phyloP scores from a whole-genome alignment of 345 rosid genomes.

The Abelmoschus esculentus region DNA sequence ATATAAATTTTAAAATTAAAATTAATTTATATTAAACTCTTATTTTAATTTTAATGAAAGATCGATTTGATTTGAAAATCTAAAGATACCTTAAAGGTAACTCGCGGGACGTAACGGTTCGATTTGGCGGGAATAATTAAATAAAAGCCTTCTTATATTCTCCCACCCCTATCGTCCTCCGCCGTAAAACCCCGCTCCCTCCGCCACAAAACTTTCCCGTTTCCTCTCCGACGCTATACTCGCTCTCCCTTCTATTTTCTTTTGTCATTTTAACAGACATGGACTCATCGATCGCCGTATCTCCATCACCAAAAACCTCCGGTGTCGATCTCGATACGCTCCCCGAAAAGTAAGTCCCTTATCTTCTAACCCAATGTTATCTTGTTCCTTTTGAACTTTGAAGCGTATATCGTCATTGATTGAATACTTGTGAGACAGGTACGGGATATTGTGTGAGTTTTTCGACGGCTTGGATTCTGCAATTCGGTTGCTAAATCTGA shows the following conservation, averaged over 20 bases:
- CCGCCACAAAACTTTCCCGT: neutral
- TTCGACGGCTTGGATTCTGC: slow-evolving; percentile 59
- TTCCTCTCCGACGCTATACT: neutral
- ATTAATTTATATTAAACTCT: no score
- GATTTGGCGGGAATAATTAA: slow-evolving; percentile 24
- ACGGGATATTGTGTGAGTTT: slow-evolving; percentile 48
- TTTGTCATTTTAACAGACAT: slow-evolving; percentile 5
- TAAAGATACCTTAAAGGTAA: neutral
- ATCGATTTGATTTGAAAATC: neutral
- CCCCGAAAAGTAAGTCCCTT: slow-evolving; percentile 28
- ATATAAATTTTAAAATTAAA: no score
- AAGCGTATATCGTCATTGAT: no score
- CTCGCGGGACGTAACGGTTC: slow-evolving; percentile 50
- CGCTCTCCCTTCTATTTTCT: neutral
- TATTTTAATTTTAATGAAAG: no score
- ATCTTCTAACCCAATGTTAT: no score
- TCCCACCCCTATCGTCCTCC: neutral
- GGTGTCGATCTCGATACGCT: slow-evolving; percentile 16
- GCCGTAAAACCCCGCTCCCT: neutral
- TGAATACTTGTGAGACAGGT: neutral
- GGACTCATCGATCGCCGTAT: slow-evolving; percentile 23
- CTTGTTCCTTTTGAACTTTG: no score
- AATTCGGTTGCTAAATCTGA: slow-evolving; percentile 40
- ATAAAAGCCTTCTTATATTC: slow-evolving; percentile 7
- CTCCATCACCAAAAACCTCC: slow-evolving; percentile 8